Evolutionary conservation across 768 basidiomycete species (phyloP), one percentile per base, ranked within the genome.

Genomic region (Leccinum arenicola): DNA sequence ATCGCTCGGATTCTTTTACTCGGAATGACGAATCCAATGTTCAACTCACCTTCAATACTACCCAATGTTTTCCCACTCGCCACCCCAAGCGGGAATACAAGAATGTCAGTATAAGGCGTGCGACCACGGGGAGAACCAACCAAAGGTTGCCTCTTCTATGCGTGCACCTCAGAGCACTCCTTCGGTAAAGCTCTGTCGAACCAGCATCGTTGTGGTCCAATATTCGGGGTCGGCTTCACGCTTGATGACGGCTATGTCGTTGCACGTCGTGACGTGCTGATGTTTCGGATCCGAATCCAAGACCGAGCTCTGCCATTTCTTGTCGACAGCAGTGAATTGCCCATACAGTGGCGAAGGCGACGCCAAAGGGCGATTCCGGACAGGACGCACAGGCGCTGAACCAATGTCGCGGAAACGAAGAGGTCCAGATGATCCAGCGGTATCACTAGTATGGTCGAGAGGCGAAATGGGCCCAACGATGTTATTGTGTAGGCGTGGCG

Each of bases 301-400:
- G 15, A 1, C 36, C 36, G 36, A 38, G 15, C 36, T 5, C 4
- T 5, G 27, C 5, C 4, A 31, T 10, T 31, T 33, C 11, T 33
- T 12, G 35, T 15, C 6, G 11, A 33, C 31, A 33, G 6, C 19
- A 4, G 4, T 31, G 45, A 19, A 56, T 56, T 33, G 52, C 36
- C 62, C 57, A 53, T 21, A 48, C 47, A 8, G 21, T 48, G 4
- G 47, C 23, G 14, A 48, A 48, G 23, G 47, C 23, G 19, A 63
- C 56, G 9, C 62, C 61, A 45, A 63, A 64, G 3, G 62, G 75
- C 64, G 40, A 52, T 65, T n/a, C 60, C 65, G 31, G 31, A 33
- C 4, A 31, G 10, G 31, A 33, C 5, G 31, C 31, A 11, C 50
- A 73, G 51, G 25, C 70, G 67, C 14, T 61, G 54, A 2, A 61